Evolutionary conservation across 164 flowering plant species (phyloP).

Genomic region (Buxus sempervirens): DNA sequence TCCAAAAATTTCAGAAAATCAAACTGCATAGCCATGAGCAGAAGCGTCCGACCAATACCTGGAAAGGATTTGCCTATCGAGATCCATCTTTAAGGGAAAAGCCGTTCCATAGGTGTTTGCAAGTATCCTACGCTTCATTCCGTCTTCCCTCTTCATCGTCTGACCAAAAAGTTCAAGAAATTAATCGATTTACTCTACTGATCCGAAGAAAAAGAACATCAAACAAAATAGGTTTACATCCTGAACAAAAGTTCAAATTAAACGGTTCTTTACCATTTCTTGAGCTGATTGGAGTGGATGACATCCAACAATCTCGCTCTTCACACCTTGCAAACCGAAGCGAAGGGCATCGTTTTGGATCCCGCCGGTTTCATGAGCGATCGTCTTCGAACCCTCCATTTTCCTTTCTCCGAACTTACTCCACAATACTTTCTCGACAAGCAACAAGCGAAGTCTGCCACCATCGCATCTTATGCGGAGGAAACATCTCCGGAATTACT

Average conservation of each 20-base stretch:
- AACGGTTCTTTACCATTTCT: slow-evolving; percentile 37
- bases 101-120: slow-evolving; percentile 73
- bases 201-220: not conserved
- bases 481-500: too few relatives aligned
- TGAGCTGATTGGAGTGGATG: slow-evolving; percentile 66
- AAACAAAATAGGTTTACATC: not conserved
- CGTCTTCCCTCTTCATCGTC: slow-evolving; percentile 42
- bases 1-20: not conserved
- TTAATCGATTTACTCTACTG: not conserved
- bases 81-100: slow-evolving; percentile 76
- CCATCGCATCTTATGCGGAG: too few relatives aligned
- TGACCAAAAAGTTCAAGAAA: slow-evolving; percentile 20
- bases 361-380: slow-evolving; percentile 59
- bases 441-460: not conserved
- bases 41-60: slow-evolving; percentile 33
- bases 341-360: slow-evolving; percentile 61
- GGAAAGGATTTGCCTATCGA: slow-evolving; percentile 75
- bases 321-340: slow-evolving; percentile 76
- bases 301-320: slow-evolving; percentile 65
- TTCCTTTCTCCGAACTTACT: slow-evolving; percentile 2
- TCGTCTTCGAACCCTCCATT: slow-evolving; percentile 50
- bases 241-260: not conserved
- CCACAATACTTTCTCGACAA: not conserved
- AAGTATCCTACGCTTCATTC: slow-evolving; percentile 50
- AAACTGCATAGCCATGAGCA: not conserved